phyloP scores from a whole-genome alignment of 2,329 filamentous ascomycete species.

The Trichoderma pleuroti region DNA sequence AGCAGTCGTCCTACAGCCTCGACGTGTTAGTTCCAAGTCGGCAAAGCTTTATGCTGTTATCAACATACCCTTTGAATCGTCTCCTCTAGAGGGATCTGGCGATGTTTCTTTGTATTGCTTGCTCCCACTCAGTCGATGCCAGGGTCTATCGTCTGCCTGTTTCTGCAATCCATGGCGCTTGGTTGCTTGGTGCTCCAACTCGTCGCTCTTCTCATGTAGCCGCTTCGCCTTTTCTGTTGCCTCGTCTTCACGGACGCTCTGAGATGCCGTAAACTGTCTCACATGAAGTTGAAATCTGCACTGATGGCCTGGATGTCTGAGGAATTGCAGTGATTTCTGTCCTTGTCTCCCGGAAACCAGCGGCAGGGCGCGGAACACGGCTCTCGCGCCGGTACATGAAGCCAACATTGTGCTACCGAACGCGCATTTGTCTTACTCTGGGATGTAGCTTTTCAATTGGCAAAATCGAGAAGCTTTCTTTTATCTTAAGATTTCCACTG shows the following conservation, averaged over 20 bases:
- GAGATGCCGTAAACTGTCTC: constrained; percentile 26
- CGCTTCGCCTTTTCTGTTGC: constrained; percentile 17
- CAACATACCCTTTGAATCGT: constrained; percentile 33
- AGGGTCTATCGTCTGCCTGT: constrained; percentile 59
- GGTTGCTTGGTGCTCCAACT: constrained; percentile 24
- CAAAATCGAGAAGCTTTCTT: background rate
- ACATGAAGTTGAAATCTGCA: background rate
- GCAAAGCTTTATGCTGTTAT: accelerated
- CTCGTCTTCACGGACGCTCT: constrained; percentile 20
- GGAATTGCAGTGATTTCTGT: background rate
- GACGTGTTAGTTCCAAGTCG: background rate
- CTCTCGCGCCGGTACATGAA: constrained; percentile 2
- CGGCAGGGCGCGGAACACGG: background rate
- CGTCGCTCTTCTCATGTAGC: constrained; percentile 24
- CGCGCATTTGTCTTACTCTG: background rate
- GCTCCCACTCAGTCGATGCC: constrained; percentile 59
- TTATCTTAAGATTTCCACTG: background rate
- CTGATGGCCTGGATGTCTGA: background rate
- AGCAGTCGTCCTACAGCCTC: constrained; percentile 61
- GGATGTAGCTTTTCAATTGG: background rate
- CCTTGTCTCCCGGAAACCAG: background rate
- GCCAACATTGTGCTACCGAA: constrained; percentile 4
- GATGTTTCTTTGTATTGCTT: constrained; percentile 34
- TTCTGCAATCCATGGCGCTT: constrained; percentile 40
- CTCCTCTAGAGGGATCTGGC: constrained; percentile 26